Evolutionary conservation across 2,329 filamentous ascomycete genomes (phyloP), one percentile per base, ranked within the genome.

Genomic region (Curvularia verruculosa): DNA sequence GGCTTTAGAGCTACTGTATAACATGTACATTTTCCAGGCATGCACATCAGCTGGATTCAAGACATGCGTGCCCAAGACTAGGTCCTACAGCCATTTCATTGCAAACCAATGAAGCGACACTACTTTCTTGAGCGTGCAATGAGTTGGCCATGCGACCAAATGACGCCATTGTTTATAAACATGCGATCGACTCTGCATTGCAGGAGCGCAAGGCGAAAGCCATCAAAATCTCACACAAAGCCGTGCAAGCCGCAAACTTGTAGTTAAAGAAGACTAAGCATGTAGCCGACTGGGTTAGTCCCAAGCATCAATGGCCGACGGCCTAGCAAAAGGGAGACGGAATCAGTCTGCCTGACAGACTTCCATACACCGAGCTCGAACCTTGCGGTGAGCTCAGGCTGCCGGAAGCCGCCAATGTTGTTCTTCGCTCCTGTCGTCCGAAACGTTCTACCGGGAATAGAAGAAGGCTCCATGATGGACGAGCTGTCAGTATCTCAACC

Each of bases 371-470:
- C 72, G 73, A 76, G 72, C 70, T 76, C 74, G 65, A 75, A 72
- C 72, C 71, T 65, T 56, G 45, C 62, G 69, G 70, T 60, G 66
- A 75, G 65, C 70, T 76, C 74, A 85, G 85, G 85, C 84, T 83
- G 74, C 71, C 72, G 72, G 69, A 72, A 70, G 81, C 76, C 78
- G 79, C 78, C 81, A 80, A 77, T 82, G 82, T 95, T 85, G 73
- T 78, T 96, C 89, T 96, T 78, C 91, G 89, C 49, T 95, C 88
- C 90, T 95, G 92, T 96, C 91, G 90, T 92, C 91, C 87, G 59
- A 57, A 89, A 90, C 93, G 82, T 91, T 89, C 90, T 87, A 78
- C 71, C 44, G 28, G 43, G 28, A 46, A 73, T 73, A 56, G 65
- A 87, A 91, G 89, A 87, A 88, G 92, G 90, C 90, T 88, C 91